Percentiles rank a stretch among this genome's conserved stretches.
phyloP scores from a whole-genome alignment of 768 basidiomycete species.

The Leucogyrophana mollusca region DNA sequence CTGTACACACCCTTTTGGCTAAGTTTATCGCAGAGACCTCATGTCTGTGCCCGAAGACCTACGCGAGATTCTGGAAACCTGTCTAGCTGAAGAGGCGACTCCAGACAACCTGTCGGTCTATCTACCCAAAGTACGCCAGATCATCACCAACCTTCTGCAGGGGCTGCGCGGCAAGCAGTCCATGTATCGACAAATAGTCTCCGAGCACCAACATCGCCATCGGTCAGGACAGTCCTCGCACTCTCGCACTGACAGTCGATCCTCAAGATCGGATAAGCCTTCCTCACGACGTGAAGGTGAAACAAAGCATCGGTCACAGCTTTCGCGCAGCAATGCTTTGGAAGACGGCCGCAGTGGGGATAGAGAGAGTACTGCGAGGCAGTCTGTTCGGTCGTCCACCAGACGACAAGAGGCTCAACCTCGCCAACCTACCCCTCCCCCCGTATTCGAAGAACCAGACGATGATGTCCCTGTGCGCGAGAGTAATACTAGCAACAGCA shows the following conservation, averaged over 20 bases:
- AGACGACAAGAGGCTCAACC: conserved; percentile 32
- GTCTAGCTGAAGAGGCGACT: conserved; percentile 87
- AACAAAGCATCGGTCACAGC: conserved; percentile 46
- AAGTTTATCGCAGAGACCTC: conserved; percentile 64
- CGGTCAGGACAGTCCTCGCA: conserved; percentile 46
- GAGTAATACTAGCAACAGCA: not conserved
- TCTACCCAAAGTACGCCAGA: conserved; percentile 86
- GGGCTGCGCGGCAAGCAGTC: conserved; percentile 93
- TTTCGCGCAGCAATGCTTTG: conserved; percentile 40
- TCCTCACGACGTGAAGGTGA: conserved; percentile 41
- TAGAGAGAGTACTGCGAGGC: conserved; percentile 37
- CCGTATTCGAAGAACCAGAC: conserved; percentile 30
- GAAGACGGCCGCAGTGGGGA: conserved; percentile 37
- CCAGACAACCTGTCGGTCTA: conserved; percentile 83
- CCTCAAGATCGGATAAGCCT: conserved; percentile 45
- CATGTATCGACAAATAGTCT: conserved; percentile 74
- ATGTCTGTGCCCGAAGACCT: conserved; percentile 86
- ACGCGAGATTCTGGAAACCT: conserved; percentile 84
- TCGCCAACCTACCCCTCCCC: conserved; percentile 24
- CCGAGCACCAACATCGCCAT: conserved; percentile 54
- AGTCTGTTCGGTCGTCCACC: conserved; percentile 41
- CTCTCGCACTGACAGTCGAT: conserved; percentile 57
- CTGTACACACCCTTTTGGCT: conserved; percentile 7
- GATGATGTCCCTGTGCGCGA: conserved; percentile 22
- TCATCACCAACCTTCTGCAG: conserved; percentile 90